Evolutionary conservation across 352 stramenopile species (phyloP), one percentile per base, ranked within the genome.

Genomic region (Phytophthora macrochlamydospora): DNA sequence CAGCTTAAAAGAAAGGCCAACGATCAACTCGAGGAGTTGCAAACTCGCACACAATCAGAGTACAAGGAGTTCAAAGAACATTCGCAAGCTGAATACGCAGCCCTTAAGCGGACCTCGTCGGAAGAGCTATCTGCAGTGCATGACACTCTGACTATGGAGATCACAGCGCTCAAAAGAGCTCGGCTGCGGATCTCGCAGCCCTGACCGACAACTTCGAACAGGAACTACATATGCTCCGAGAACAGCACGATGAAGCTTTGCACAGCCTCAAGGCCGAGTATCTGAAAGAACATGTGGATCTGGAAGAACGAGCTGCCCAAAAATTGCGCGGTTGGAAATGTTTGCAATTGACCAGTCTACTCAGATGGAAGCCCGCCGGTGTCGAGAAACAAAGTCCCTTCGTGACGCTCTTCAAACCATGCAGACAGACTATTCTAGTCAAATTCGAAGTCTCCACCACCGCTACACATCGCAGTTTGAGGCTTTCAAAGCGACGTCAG

Each of bases 271-370:
- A 58, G 28, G 3, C 6, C 7, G 60, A 68, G 7, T 70, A 75
- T 28, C 13, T 52, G 13, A 43, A 18, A 12, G 70, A 86, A 45
- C 64, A 38, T 14, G 38, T 56, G 9, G 51, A 56, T n/a, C 40
- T 83, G 13, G 24, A 62, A 6, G 58, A 71, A n/a, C 62, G 68
- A 24, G 40, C 59, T 30, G 48, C 37, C 13, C 64, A 79, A 18
- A 70, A 50, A 65, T 61, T 37, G 51, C 60, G 28, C 50, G 70
- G 4, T 43, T 79, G 24, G 59, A 60, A 2, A 77, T 79, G 53
- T 35, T 67, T 7, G 52, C 62, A 40, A 73, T 73, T 12, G 76
- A 84, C 1, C 73, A 81, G 44, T 61, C 73, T n/a, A 55, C 53
- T 6, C 64, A 59, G 37, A 57, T 78, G 33, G 67, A 76, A 55